Percentiles rank a stretch among this genome's conserved stretches.
phyloP scores from a whole-genome alignment of 139 green algal genomes.

The Coelastrella sp. region DNA sequence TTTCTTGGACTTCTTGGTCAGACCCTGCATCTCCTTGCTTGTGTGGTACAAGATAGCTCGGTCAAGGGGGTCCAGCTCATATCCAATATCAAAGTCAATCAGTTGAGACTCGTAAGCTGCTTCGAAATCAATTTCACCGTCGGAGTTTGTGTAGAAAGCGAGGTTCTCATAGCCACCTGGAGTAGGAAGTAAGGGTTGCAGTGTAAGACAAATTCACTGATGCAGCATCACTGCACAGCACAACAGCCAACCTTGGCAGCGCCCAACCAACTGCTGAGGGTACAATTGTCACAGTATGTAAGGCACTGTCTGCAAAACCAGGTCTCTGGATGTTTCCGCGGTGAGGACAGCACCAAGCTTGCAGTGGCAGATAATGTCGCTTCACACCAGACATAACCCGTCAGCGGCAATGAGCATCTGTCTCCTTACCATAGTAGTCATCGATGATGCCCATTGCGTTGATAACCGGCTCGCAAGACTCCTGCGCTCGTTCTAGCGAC shows the following conservation, averaged over 20 bases:
- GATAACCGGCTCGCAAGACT: not conserved
- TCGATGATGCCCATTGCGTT: constrained; percentile 11
- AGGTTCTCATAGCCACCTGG: constrained; percentile 2
- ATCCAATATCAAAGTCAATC: not conserved
- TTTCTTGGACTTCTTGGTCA: too few species aligned
- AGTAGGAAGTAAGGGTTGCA: not conserved
- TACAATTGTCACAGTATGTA: too few species aligned
- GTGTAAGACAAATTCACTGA: not conserved
- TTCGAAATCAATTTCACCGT: not conserved
- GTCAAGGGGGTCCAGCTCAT: constrained; percentile 6
- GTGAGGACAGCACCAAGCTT: not conserved
- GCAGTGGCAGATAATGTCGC: not conserved
- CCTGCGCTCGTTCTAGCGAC: too few species aligned
- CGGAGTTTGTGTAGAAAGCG: not conserved
- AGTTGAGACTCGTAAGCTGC: not conserved
- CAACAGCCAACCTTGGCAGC: not conserved
- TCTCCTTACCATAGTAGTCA: constrained; percentile 17
- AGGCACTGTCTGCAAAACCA: too few species aligned
- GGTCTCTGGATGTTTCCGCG: too few species aligned
- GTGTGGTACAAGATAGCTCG: too few species aligned
- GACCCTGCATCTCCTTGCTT: too few species aligned
- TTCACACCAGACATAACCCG: too few species aligned
- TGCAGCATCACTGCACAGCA: not conserved
- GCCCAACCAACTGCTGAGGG: too few species aligned
- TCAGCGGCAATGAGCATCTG: too few species aligned